These are phyloP conservation scores for Volutella citrinella DNA, from an alignment of 2,329 filamentous ascomycete species.

Conservation along the genomic window DNA sequence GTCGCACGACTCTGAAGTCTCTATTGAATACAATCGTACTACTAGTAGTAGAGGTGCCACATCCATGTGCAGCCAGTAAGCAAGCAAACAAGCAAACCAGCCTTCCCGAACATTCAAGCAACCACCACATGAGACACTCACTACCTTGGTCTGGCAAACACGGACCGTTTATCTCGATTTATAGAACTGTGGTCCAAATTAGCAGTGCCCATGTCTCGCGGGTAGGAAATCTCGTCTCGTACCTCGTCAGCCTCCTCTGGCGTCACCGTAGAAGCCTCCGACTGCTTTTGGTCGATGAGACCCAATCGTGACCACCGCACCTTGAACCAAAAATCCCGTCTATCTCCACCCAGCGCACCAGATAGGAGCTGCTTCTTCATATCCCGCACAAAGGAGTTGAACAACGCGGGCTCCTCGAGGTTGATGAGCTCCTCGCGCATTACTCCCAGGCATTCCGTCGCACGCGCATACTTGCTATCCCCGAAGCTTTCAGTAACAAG, in stretches of 20 bases:
- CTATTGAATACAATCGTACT: too few relatives aligned
- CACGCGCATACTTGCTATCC: slow-evolving; percentile 69
- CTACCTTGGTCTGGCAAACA: too few relatives aligned
- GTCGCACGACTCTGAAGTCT: too few relatives aligned
- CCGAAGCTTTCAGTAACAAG: slow-evolving; percentile 73
- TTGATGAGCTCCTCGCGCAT: slow-evolving; percentile 75
- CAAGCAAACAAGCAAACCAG: too few relatives aligned
- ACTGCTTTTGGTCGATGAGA: slow-evolving; percentile 64
- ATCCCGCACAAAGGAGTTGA: slow-evolving; percentile 68
- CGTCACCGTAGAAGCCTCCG: slow-evolving; percentile 62
- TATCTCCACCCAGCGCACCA: slow-evolving; percentile 70
- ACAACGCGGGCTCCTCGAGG: slow-evolving; percentile 71
- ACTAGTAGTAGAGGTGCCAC: too few relatives aligned
- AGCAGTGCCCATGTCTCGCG: slow-evolving; percentile 15
- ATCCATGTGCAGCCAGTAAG: too few relatives aligned
- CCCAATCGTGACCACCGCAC: slow-evolving; percentile 67
- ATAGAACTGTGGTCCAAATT: slow-evolving; percentile 32
- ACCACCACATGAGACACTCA: too few relatives aligned
- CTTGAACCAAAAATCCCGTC: slow-evolving; percentile 79
- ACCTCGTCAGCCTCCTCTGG: slow-evolving; percentile 69
- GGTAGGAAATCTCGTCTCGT: slow-evolving; percentile 12
- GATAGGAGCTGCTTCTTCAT: slow-evolving; percentile 71
- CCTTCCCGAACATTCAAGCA: too few relatives aligned
- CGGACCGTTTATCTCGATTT: slow-evolving; percentile 29
- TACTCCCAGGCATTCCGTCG: slow-evolving; percentile 71